These are phyloP conservation scores for Cenococcum geophilum DNA, from an alignment of 495 filamentous ascomycete genomes.

Conservation along the genomic window DNA sequence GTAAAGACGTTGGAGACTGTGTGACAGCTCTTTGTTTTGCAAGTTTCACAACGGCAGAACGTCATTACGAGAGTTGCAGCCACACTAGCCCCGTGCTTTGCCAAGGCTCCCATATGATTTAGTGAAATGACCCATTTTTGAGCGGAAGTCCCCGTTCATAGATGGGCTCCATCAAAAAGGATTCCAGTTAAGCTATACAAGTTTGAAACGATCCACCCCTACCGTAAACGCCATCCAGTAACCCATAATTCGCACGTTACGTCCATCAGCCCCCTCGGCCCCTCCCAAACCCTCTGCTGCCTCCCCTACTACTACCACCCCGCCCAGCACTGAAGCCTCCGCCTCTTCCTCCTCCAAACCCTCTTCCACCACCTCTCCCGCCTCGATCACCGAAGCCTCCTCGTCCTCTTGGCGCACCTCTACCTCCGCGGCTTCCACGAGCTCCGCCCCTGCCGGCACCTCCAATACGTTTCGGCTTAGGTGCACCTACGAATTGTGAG, in stretches of 20 bases:
- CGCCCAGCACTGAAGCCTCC: constrained; percentile 21
- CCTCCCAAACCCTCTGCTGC: constrained; percentile 6
- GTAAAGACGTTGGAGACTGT: neutral
- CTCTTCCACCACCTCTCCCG: constrained; percentile 27
- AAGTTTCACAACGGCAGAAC: neutral
- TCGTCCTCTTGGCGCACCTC: constrained; percentile 15
- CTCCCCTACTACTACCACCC: constrained; percentile 20
- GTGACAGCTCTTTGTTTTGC: constrained; percentile 5
- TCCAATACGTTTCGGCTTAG: constrained; percentile 55
- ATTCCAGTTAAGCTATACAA: neutral
- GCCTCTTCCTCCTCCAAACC: constrained; percentile 27
- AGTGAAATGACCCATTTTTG: neutral
- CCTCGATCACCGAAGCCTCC: constrained; percentile 28
- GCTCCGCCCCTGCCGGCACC: constrained; percentile 42
- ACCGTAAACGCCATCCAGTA: neutral
- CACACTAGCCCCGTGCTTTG: neutral
- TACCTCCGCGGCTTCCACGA: constrained; percentile 18
- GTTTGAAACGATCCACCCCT: neutral
- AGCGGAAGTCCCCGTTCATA: neutral
- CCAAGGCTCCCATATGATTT: neutral
- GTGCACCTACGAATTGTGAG: constrained; percentile 38
- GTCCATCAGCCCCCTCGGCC: neutral
- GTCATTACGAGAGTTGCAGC: neutral
- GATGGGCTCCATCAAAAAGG: neutral
- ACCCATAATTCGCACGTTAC: neutral